phyloP scores from a whole-genome alignment of 2,329 filamentous ascomycete genomes.

The Emergomyces africanus region DNA sequence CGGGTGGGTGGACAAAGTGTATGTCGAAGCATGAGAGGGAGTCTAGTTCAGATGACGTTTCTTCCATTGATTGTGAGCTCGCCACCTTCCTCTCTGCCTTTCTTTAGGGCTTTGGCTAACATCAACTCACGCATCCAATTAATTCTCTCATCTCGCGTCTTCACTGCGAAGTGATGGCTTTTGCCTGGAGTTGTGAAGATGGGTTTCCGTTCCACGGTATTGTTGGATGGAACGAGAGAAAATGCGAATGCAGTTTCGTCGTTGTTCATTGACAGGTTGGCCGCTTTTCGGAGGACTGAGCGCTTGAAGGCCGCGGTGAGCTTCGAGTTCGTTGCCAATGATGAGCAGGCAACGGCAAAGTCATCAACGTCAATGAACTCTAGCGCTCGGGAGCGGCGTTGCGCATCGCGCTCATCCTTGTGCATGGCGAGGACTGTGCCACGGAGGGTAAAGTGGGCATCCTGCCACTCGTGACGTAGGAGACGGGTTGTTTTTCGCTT shows the following conservation, averaged over 20 bases:
- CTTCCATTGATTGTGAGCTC: slow-evolving; percentile 18
- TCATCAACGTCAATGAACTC: slow-evolving; percentile 28
- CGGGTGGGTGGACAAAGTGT: neutral
- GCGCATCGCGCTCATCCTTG: slow-evolving; percentile 16
- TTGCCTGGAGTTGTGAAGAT: slow-evolving; percentile 44
- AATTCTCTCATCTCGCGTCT: slow-evolving; percentile 75
- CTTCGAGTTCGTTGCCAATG: slow-evolving; percentile 62
- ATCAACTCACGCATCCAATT: slow-evolving; percentile 57
- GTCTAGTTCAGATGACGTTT: slow-evolving; percentile 14
- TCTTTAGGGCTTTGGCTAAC: slow-evolving; percentile 30
- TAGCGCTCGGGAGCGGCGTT: slow-evolving; percentile 15
- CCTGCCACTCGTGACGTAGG: slow-evolving; percentile 86
- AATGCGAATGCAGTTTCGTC: slow-evolving; percentile 29
- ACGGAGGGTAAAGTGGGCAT: slow-evolving; percentile 78
- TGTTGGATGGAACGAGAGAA: slow-evolving; percentile 29
- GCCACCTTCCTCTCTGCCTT: slow-evolving; percentile 20
- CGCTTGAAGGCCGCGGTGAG: slow-evolving; percentile 72
- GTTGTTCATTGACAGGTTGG: slow-evolving; percentile 6
- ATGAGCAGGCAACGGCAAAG: slow-evolving; percentile 25
- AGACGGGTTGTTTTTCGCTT: slow-evolving; percentile 84
- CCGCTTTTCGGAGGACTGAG: slow-evolving; percentile 26
- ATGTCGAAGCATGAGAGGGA: neutral
- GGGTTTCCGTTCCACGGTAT: slow-evolving; percentile 32
- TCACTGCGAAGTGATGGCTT: slow-evolving; percentile 88
- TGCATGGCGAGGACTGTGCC: slow-evolving; percentile 48